phyloP scores from a whole-genome alignment of 768 basidiomycete genomes.

The Daedalea quercina region DNA sequence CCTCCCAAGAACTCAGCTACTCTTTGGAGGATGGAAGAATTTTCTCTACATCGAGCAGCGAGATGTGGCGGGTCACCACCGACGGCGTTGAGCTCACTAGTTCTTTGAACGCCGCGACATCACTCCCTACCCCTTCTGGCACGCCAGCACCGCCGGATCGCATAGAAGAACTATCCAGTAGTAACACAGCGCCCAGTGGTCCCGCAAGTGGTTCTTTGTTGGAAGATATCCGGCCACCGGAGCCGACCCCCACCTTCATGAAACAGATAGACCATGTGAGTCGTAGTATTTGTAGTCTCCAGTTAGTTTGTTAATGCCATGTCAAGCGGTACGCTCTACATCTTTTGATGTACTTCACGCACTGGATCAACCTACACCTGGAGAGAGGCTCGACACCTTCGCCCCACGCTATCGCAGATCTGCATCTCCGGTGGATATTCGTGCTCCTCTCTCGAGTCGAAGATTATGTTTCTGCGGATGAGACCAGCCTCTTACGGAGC shows the following conservation, averaged over 20 bases:
- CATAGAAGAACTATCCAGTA: background rate
- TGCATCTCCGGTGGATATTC: constrained; percentile 77
- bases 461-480: constrained; percentile 63
- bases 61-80: constrained; percentile 29
- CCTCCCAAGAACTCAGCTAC: constrained; percentile 7
- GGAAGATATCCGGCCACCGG: constrained; percentile 26
- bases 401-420: constrained; percentile 38
- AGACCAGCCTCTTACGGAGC: constrained; percentile 68
- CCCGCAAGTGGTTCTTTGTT: too few species aligned
- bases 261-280: constrained; percentile 62
- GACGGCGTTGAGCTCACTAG: constrained; percentile 35
- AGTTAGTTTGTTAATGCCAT: background rate
- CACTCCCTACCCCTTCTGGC: constrained; percentile 34
- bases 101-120: constrained; percentile 28
- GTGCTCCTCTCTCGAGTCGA: constrained; percentile 64
- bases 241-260: constrained; percentile 54
- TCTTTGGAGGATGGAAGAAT: constrained; percentile 6
- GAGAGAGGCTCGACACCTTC: constrained; percentile 25
- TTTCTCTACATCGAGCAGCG: constrained; percentile 15
- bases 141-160: constrained; percentile 21
- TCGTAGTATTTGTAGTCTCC: constrained; percentile 5
- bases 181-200: background rate
- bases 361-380: constrained; percentile 69
- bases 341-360: constrained; percentile 76
- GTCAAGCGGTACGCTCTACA: constrained; percentile 62